phyloP scores from a whole-genome alignment of 352 stramenopile genomes.

The Pythium apleroticum region DNA sequence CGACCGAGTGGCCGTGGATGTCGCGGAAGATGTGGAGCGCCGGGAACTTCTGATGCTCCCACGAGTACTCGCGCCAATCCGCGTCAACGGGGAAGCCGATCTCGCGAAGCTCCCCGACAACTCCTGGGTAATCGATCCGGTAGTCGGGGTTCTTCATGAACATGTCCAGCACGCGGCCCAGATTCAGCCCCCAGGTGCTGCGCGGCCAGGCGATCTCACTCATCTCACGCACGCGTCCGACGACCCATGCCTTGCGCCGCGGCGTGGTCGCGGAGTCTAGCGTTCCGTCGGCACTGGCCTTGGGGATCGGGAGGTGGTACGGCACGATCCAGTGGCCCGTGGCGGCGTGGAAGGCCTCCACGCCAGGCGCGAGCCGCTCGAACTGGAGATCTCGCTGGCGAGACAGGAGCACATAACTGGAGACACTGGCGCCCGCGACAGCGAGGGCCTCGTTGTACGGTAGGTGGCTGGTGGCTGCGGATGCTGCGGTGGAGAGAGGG shows the following conservation, averaged over 20 bases:
- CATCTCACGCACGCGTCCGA: background rate
- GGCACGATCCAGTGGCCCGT: conserved; percentile 23
- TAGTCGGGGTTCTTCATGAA: conserved; percentile 7
- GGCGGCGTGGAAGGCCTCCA: conserved; percentile 10
- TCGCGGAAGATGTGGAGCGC: conserved; percentile 31
- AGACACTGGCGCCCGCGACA: too few relatives aligned
- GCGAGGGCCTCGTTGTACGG: background rate
- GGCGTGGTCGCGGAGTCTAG: background rate
- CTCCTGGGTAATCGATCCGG: background rate
- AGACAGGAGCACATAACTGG: background rate
- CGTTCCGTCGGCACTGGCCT: background rate
- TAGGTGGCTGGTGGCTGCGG: background rate
- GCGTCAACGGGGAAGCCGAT: conserved; percentile 19
- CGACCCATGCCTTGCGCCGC: background rate
- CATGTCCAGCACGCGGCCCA: conserved; percentile 13
- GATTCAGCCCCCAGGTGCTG: background rate
- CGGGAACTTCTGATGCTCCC: conserved; percentile 13
- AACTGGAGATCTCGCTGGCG: background rate
- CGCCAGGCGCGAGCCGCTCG: background rate
- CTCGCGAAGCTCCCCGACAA: conserved; percentile 2
- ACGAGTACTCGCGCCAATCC: conserved; percentile 7
- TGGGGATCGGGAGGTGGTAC: conserved; percentile 14
- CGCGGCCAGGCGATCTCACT: conserved; percentile 1
- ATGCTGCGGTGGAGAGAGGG: background rate
- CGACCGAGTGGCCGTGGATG: conserved; percentile 31